These are phyloP conservation scores for Monosporascus sp. DNA, from an alignment of 2,329 filamentous ascomycete genomes.

Conservation along the genomic window DNA sequence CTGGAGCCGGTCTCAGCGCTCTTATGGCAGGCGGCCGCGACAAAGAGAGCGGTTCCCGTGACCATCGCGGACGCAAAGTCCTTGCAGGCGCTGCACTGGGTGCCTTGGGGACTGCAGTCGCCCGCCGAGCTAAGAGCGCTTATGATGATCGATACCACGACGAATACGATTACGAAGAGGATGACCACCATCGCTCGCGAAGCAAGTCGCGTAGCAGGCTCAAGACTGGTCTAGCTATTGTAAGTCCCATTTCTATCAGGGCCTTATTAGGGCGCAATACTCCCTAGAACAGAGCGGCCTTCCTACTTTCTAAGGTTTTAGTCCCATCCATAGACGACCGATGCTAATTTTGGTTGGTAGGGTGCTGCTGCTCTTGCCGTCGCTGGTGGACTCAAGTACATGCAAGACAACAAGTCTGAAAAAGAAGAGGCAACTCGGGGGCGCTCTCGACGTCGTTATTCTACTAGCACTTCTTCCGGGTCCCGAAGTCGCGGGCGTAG, in stretches of 20 bases:
- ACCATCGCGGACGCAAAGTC: slow-evolving; percentile 53
- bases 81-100: slow-evolving; percentile 58
- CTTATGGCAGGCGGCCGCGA: slow-evolving; percentile 51
- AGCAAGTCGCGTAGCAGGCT: slow-evolving; percentile 39
- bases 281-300: no score
- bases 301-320: no score
- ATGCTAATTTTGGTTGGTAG: slow-evolving; percentile 11
- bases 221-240: slow-evolving; percentile 58
- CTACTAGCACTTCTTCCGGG: slow-evolving; percentile 39
- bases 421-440: slow-evolving; percentile 55
- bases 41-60: slow-evolving; percentile 43
- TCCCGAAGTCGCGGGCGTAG: slow-evolving; percentile 40
- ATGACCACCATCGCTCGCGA: slow-evolving; percentile 34
- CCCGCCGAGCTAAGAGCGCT: slow-evolving; percentile 55
- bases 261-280: no score
- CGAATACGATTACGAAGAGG: slow-evolving; percentile 29
- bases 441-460: slow-evolving; percentile 46
- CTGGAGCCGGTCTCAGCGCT: slow-evolving; percentile 58
- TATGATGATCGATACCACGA: slow-evolving; percentile 50
- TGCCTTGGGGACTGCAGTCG: slow-evolving; percentile 56
- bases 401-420: slow-evolving; percentile 55
- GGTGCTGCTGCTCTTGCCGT: slow-evolving; percentile 57
- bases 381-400: slow-evolving; percentile 61
- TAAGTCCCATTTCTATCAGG: slow-evolving; percentile 24
- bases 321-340: neutral